phyloP scores from a whole-genome alignment of 2,329 filamentous ascomycete species.

The Akanthomyces dipterigenus region DNA sequence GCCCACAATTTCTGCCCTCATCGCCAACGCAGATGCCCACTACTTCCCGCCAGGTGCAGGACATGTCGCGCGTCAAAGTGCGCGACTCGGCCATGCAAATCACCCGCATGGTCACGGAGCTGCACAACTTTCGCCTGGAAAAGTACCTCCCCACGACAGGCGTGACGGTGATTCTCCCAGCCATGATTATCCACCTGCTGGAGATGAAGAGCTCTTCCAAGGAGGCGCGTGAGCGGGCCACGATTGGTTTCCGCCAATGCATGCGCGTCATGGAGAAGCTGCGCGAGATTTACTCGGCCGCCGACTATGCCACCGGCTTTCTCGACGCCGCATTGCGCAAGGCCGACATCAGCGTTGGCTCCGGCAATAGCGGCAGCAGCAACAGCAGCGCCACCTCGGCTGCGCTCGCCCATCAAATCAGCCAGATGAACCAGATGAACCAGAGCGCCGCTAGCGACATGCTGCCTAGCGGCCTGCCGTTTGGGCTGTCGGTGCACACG shows the following conservation, averaged over 20 bases:
- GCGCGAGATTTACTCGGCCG: constrained; percentile 82
- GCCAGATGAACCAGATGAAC: neutral
- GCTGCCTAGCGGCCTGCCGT: constrained; percentile 29
- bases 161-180: constrained; percentile 83
- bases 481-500: constrained; percentile 37
- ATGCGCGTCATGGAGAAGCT: constrained; percentile 87
- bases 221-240: constrained; percentile 63
- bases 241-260: constrained; percentile 80
- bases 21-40: constrained; percentile 48
- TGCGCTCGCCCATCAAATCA: constrained; percentile 17
- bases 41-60: constrained; percentile 63
- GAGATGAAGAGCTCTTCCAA: constrained; percentile 81
- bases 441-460: constrained; percentile 19
- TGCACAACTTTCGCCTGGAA: constrained; percentile 67
- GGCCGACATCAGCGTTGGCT: constrained; percentile 65
- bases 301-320: constrained; percentile 94
- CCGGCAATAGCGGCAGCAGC: neutral
- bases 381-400: constrained; percentile 7
- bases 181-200: constrained; percentile 87
- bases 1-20: constrained; percentile 81
- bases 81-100: constrained; percentile 79
- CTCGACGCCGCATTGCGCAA: constrained; percentile 88
- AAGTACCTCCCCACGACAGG: constrained; percentile 80
- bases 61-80: constrained; percentile 75
- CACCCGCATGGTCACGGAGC: constrained; percentile 71